Conservation (phyloP, 257 asterid genomes). For the Jasminum sambac region DNA sequence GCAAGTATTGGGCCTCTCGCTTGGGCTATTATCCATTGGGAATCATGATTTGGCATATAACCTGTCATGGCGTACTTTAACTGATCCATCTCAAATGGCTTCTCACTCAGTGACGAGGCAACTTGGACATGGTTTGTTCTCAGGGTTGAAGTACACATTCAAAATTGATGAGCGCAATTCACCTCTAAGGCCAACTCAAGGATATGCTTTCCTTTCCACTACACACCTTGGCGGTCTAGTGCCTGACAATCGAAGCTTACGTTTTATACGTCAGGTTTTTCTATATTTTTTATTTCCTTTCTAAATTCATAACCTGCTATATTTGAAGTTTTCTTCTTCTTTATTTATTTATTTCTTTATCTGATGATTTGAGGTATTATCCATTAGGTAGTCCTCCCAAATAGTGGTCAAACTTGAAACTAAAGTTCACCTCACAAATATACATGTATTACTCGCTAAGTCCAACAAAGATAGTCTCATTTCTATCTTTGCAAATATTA, state of each 20-base stretch:
- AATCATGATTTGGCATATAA: slow-evolving; percentile 81
- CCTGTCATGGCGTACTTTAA: slow-evolving; percentile 80
- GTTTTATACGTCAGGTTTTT: slow-evolving; percentile 84
- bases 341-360: neutral
- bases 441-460: too few species aligned
- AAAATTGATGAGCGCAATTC: slow-evolving; percentile 81
- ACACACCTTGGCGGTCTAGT: slow-evolving; percentile 81
- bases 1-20: slow-evolving; percentile 74
- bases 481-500: too few species aligned
- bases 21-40: slow-evolving; percentile 62
- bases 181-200: slow-evolving; percentile 81
- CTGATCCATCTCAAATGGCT: slow-evolving; percentile 90
- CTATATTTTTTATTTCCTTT: slow-evolving; percentile 2
- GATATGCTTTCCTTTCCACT: slow-evolving; percentile 80
- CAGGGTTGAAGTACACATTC: slow-evolving; percentile 75
- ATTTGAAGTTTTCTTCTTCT: neutral
- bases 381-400: neutral
- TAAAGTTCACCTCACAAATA: neutral
- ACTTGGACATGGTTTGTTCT: slow-evolving; percentile 84
- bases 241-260: slow-evolving; percentile 81
- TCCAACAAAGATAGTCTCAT: too few species aligned
- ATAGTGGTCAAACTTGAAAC: slow-evolving; percentile 8
- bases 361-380: neutral
- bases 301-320: neutral
- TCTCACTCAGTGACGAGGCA: slow-evolving; percentile 90